Percentiles rank a stretch among this genome's conserved stretches.
Evolutionary conservation across 2,329 filamentous ascomycete genomes (phyloP).

Genomic region (Madurella fahalii): DNA sequence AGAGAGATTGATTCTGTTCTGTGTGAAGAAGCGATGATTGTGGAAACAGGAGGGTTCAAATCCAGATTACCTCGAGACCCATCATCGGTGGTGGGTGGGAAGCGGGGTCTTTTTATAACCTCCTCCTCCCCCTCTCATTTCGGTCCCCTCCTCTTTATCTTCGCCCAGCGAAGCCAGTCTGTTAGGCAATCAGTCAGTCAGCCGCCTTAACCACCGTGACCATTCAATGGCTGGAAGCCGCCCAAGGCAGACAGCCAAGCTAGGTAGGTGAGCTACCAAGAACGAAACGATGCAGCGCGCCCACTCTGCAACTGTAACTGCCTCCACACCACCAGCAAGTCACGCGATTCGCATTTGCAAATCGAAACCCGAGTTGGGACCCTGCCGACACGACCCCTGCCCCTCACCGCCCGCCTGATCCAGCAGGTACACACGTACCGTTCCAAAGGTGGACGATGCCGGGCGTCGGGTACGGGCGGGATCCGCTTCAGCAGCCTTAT

Average conservation of each 20-base stretch:
- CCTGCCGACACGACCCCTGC: neutral
- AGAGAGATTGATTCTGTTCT: neutral
- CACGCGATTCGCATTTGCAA: conserved; percentile 12
- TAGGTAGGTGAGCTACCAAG: too few species aligned
- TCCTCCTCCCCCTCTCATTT: neutral
- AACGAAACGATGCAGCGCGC: too few species aligned
- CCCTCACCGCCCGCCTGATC: neutral
- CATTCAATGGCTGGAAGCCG: too few species aligned
- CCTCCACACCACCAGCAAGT: conserved; percentile 1
- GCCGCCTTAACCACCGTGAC: too few species aligned
- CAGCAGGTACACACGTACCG: too few species aligned
- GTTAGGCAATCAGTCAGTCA: too few species aligned
- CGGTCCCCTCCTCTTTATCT: neutral
- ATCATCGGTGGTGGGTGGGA: neutral
- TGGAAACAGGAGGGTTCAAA: neutral
- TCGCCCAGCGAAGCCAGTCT: neutral
- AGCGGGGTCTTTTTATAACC: conserved; percentile 20
- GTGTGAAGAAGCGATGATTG: neutral
- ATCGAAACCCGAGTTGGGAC: neutral
- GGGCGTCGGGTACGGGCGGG: too few species aligned
- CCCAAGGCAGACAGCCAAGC: too few species aligned
- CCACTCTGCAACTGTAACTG: neutral
- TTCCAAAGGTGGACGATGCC: too few species aligned
- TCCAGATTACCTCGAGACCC: neutral
- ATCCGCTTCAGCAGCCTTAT: too few species aligned